Evolutionary conservation across 441 rosid species (phyloP), one percentile per base, ranked within the genome.

Genomic region (Mallotus japonicus): DNA sequence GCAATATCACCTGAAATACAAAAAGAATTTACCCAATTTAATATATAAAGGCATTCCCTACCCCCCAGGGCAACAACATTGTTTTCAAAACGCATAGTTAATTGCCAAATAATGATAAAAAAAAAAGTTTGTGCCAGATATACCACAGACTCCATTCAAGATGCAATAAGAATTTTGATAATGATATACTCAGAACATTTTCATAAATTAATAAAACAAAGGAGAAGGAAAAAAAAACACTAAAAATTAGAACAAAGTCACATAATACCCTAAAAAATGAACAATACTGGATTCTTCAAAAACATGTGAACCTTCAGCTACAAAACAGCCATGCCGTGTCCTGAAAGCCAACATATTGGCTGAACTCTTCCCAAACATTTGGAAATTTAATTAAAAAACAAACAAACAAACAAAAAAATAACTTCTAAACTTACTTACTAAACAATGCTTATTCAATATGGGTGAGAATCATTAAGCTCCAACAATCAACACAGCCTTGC

Each of bases 1-100:
- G 85, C 71, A 34, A 37, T 65, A 77, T 75, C 80, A 78, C 89
- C 97, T 90, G 81, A 63, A 76, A 74, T 34, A 79, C 46, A 65
- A 71, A 47, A 69, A 51, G 53, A 75, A 75, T 34, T 56, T 9
- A 42, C 14, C 11, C 62, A 49, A 47, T 49, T 16, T 67, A 19
- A 53, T 47, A 28, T 28, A 28, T 28, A 28, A 28, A 28, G 32
- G 32, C 32, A 28, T 61, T 63, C 65, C 17, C 34, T 62, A 53
- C 10, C 62, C 62, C 28, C 28, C 12, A 8, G 4, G 40, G 53
- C 6, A 60, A 58, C 15, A 54, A 8, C 46, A 42, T 22, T 6
- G 46, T 20, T n/a, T 8, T 40, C 32, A 65, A 16, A 65, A 7
- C 10, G 64, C 58, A 56, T 20, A 22, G 40, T 34, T 54, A 6